phyloP scores from a whole-genome alignment of 2,329 filamentous ascomycete species.

The Pseudogymnoascus sp. region DNA sequence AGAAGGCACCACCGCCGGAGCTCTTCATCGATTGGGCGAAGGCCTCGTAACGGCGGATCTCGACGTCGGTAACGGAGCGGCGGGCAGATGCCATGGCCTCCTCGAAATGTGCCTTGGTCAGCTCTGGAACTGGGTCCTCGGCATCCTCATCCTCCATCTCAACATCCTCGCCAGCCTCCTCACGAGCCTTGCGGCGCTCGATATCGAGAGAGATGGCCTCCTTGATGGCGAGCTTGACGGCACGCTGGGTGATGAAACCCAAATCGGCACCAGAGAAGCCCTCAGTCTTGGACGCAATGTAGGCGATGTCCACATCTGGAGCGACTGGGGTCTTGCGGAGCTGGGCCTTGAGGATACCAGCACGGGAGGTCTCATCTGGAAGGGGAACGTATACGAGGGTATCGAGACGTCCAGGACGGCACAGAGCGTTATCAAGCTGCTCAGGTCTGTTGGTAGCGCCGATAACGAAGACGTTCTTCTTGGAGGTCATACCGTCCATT shows the following conservation, averaged over 20 bases:
- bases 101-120: slow-evolving; percentile 95
- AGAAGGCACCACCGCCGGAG: slow-evolving; percentile 87
- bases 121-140: slow-evolving; percentile 90
- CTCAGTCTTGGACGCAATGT: slow-evolving; percentile 94
- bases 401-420: slow-evolving; percentile 96
- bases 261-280: slow-evolving; percentile 99
- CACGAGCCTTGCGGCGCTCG: slow-evolving; percentile 79
- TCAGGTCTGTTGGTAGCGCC: slow-evolving; percentile 98
- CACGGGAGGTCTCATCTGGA: slow-evolving; percentile 83
- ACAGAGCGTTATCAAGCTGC: slow-evolving; percentile 95
- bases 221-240: slow-evolving; percentile 99
- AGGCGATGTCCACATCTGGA: slow-evolving; percentile 76
- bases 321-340: slow-evolving; percentile 96
- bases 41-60: slow-evolving; percentile 96
- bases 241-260: slow-evolving; percentile 96
- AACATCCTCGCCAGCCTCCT: slow-evolving; percentile 71
- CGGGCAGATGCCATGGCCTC: slow-evolving; percentile 96
- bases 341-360: slow-evolving; percentile 86
- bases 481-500: slow-evolving; percentile 99
- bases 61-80: slow-evolving; percentile 89
- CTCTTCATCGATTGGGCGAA: slow-evolving; percentile 99
- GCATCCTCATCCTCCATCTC: slow-evolving; percentile 75
- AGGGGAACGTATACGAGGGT: slow-evolving; percentile 97
- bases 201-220: slow-evolving; percentile 86
- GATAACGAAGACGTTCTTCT: slow-evolving; percentile 99